Evolutionary conservation across 352 stramenopile species (phyloP).

Genomic region (Phytophthora ohioensis): DNA sequence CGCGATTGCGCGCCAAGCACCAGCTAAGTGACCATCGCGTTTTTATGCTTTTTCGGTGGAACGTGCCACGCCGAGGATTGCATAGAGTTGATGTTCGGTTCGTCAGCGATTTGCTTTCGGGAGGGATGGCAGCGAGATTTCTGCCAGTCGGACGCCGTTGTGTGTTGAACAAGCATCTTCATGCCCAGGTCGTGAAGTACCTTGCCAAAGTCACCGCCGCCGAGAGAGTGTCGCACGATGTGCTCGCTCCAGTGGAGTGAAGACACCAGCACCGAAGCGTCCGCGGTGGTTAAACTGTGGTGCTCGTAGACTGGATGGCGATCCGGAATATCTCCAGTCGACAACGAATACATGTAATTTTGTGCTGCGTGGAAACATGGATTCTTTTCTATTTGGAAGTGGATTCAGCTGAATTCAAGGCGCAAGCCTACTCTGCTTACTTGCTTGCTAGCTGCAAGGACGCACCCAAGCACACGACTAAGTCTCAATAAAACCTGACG

Average conservation of each 20-base stretch:
- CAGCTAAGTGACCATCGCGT: constrained; percentile 7
- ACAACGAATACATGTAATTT: neutral
- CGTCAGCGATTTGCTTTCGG: constrained; percentile 33
- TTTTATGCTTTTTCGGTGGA: constrained; percentile 24
- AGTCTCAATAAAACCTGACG: no score
- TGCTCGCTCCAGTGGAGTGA: neutral
- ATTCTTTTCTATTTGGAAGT: constrained; percentile 6
- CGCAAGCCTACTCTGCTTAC: neutral
- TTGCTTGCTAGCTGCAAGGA: no score
- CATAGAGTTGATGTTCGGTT: neutral
- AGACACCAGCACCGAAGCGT: neutral
- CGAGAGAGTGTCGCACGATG: constrained; percentile 19
- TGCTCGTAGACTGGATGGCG: constrained; percentile 7
- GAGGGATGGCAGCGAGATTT: constrained; percentile 1
- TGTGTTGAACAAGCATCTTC: constrained; percentile 7
- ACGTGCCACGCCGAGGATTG: no score
- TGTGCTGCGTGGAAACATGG: neutral
- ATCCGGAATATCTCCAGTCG: constrained; percentile 7
- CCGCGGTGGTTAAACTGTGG: constrained; percentile 11
- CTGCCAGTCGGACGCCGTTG: constrained; percentile 16
- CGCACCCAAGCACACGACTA: no score
- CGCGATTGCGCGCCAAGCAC: constrained; percentile 28
- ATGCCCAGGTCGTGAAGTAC: neutral
- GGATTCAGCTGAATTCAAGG: neutral
- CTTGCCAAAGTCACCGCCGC: neutral